These are phyloP conservation scores for Lactarius indigo DNA, from an alignment of 768 basidiomycete genomes.

Conservation along the genomic window DNA sequence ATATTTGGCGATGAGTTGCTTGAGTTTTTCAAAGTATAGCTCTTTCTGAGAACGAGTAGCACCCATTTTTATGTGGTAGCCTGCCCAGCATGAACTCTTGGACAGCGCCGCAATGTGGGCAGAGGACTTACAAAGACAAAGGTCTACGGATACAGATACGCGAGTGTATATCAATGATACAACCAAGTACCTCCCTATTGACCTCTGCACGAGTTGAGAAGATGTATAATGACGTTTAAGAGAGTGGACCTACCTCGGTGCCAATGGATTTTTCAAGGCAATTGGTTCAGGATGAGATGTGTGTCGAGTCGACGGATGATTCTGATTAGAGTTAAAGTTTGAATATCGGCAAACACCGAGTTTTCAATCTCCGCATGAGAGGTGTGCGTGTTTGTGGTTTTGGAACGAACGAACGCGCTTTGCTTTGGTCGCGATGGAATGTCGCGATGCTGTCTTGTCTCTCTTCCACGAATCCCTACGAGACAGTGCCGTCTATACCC, in stretches of 20 bases:
- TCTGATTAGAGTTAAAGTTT: conserved; percentile 24
- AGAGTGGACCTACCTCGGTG: conserved; percentile 57
- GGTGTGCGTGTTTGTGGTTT: neutral
- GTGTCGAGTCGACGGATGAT: conserved; percentile 5
- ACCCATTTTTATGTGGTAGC: conserved; percentile 63
- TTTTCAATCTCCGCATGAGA: neutral
- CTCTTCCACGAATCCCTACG: conserved; percentile 38
- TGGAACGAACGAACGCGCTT: neutral
- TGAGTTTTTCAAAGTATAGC: conserved; percentile 89
- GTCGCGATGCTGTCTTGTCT: conserved; percentile 67
- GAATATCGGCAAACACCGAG: neutral
- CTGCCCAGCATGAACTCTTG: conserved; percentile 14
- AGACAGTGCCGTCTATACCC: conserved; percentile 38
- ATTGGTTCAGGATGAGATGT: conserved; percentile 31
- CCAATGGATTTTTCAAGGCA: conserved; percentile 97
- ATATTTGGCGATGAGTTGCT: conserved; percentile 86
- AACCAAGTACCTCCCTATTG: conserved; percentile 82
- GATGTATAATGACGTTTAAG: neutral
- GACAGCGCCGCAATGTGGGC: neutral
- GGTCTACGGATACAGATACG: conserved; percentile 19
- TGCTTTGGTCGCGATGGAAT: conserved; percentile 61
- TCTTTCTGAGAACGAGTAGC: conserved; percentile 86
- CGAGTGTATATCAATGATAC: conserved; percentile 1
- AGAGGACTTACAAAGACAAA: conserved; percentile 9
- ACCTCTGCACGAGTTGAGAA: conserved; percentile 53